Evolutionary conservation across 202 grass and related monocot species (phyloP).

Genomic region (Alloteropsis angusta): DNA sequence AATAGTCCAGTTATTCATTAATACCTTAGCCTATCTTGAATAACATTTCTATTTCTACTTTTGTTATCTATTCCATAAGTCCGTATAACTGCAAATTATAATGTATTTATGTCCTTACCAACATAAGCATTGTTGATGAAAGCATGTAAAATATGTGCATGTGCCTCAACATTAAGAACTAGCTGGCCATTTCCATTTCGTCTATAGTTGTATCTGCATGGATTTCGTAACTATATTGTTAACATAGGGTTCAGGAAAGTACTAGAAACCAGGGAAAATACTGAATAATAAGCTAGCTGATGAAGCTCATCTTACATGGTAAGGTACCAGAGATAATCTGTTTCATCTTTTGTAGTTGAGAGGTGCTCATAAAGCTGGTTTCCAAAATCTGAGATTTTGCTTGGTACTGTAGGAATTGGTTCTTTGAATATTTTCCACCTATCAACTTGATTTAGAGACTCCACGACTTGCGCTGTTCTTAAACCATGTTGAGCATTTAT

Average conservation of each 20-base stretch:
- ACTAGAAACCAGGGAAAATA: background rate
- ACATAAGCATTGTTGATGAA: conserved; percentile 52
- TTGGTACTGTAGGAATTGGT: conserved; percentile 7
- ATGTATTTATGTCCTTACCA: conserved; percentile 28
- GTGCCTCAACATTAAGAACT: conserved; percentile 52
- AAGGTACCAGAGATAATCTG: conserved; percentile 82
- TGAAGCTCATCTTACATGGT: conserved; percentile 31
- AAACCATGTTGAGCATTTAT: conserved; percentile 44
- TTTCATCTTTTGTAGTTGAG: conserved; percentile 61
- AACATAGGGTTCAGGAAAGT: background rate
- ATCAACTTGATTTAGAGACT: conserved; percentile 34
- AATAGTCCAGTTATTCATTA: background rate
- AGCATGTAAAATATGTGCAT: conserved; percentile 63
- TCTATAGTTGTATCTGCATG: conserved; percentile 46
- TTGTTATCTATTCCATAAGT: background rate
- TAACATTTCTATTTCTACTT: background rate
- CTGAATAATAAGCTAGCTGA: background rate
- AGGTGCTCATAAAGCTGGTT: conserved; percentile 50
- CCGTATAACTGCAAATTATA: background rate
- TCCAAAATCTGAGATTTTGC: conserved; percentile 12
- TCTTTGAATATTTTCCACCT: conserved; percentile 49
- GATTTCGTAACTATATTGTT: background rate
- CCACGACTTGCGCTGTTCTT: conserved; percentile 33
- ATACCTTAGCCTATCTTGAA: background rate
- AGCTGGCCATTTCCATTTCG: conserved; percentile 13